Percentiles rank a stretch among this genome's conserved stretches.
phyloP scores from a whole-genome alignment of 2,329 filamentous ascomycete genomes.

The Fusarium bactridioides region DNA sequence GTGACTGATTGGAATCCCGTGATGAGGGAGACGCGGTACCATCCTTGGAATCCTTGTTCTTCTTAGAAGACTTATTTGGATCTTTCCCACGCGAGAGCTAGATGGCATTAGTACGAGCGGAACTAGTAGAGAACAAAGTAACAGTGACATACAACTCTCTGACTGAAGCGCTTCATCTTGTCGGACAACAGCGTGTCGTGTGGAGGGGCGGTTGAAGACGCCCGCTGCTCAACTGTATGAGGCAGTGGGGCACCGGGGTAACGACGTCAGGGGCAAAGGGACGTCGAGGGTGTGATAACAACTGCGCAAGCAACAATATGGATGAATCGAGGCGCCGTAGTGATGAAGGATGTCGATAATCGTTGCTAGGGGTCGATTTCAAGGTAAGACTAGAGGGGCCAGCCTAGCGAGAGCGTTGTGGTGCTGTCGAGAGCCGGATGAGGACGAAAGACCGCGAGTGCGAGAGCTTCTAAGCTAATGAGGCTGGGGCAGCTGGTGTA shows the following conservation, averaged over 20 bases:
- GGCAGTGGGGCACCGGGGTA: slow-evolving; percentile 43
- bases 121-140: not conserved
- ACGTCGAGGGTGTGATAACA: slow-evolving; percentile 29
- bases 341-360: slow-evolving; percentile 24
- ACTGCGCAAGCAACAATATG: slow-evolving; percentile 29
- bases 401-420: slow-evolving; percentile 29
- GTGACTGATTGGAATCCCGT: slow-evolving; percentile 67
- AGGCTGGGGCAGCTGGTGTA: slow-evolving; percentile 18
- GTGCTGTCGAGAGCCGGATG: slow-evolving; percentile 31
- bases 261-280: slow-evolving; percentile 45
- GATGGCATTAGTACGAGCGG: slow-evolving; percentile 19
- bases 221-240: slow-evolving; percentile 39
- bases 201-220: slow-evolving; percentile 41
- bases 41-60: slow-evolving; percentile 75
- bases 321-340: slow-evolving; percentile 19
- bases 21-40: slow-evolving; percentile 82
- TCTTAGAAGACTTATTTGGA: slow-evolving; percentile 82
- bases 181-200: slow-evolving; percentile 44
- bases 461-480: slow-evolving; percentile 25
- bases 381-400: slow-evolving; percentile 31
- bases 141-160: slow-evolving; percentile 85
- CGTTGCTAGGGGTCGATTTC: slow-evolving; percentile 24
- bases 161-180: slow-evolving; percentile 96
- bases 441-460: slow-evolving; percentile 28
- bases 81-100: slow-evolving; percentile 93